Percentiles rank a stretch among this genome's conserved stretches.
phyloP scores from a whole-genome alignment of 306 rosid species.

The Begonia loranthoides region DNA sequence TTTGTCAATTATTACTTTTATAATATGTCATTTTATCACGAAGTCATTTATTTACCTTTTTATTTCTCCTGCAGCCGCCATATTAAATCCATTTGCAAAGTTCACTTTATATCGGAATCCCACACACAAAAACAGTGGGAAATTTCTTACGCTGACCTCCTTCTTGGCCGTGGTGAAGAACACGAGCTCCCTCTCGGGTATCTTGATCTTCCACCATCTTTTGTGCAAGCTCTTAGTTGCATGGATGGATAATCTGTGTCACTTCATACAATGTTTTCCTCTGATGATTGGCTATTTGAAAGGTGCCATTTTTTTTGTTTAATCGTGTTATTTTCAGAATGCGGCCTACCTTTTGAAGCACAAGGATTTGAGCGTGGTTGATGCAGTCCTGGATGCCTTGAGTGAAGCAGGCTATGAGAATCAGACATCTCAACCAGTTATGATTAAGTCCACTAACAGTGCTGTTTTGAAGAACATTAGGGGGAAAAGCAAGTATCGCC shows the following conservation, averaged over 20 bases:
- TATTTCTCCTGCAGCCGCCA: conserved; percentile 38
- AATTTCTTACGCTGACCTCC: conserved; percentile 36
- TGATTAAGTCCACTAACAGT: conserved; percentile 73
- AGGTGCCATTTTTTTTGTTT: no score
- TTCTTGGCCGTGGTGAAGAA: conserved; percentile 67
- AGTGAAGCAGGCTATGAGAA: conserved; percentile 55
- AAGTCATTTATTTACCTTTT: no score
- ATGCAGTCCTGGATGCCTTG: conserved; percentile 40
- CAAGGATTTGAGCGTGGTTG: conserved; percentile 34
- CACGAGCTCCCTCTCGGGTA: conserved; percentile 47
- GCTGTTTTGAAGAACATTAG: conserved; percentile 43
- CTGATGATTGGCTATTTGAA: conserved; percentile 35
- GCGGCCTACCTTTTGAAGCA: conserved; percentile 64
- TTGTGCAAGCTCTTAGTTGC: no score
- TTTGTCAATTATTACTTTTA: no score
- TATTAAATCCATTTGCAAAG: conserved; percentile 17
- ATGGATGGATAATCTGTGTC: conserved; percentile 61
- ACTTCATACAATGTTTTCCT: conserved; percentile 40
- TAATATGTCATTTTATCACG: no score
- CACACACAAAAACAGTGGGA: conserved; percentile 24
- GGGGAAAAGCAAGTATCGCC: conserved; percentile 40
- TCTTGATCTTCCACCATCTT: conserved; percentile 32
- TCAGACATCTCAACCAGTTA: conserved; percentile 31
- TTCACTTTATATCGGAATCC: conserved; percentile 50
- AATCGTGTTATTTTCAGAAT: conserved; percentile 37